These are phyloP conservation scores for Pittosporum tobira DNA, from an alignment of 129 eudicot species.

Conservation along the genomic window DNA sequence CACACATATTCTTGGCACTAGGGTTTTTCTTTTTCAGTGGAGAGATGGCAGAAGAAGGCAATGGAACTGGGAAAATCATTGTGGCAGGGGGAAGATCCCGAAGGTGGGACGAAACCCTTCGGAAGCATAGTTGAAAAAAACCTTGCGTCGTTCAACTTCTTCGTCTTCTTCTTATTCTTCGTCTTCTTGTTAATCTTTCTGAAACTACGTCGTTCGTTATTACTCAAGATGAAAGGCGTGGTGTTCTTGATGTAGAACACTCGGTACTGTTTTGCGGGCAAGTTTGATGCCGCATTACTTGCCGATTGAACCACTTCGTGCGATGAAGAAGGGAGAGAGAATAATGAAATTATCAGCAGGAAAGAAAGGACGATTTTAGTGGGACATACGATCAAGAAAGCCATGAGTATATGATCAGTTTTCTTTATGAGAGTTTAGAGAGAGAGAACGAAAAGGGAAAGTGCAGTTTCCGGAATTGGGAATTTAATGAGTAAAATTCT, in stretches of 20 bases:
- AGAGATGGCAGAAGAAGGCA: conserved; percentile 31
- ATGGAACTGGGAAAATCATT: conserved; percentile 47
- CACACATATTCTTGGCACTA: background rate
- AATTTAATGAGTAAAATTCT: conserved; percentile 11
- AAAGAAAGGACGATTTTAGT: conserved; percentile 5
- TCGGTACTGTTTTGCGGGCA: conserved; percentile 2
- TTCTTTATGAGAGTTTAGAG: conserved; percentile 16
- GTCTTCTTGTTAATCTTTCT: conserved; percentile 1
- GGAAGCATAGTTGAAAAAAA: conserved; percentile 67
- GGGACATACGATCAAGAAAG: conserved; percentile 1
- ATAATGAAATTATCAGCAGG: conserved; percentile 1
- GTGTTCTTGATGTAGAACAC: conserved; percentile 18
- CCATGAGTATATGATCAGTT: conserved; percentile 16
- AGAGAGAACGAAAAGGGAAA: background rate
- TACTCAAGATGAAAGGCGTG: conserved; percentile 25
- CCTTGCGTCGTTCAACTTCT: conserved; percentile 7
- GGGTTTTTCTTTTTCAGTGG: conserved; percentile 4
- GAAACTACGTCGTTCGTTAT: background rate
- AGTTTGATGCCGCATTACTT: background rate
- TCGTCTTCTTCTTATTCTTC: conserved; percentile 11
- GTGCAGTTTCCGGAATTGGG: conserved; percentile 3
- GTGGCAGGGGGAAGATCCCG: conserved; percentile 79
- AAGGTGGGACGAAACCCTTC: conserved; percentile 80
- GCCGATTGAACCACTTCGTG: too few relatives aligned
- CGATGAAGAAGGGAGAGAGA: conserved; percentile 9